Percentiles rank a stretch among this genome's conserved stretches.
Evolutionary conservation across 169 alveolate genomes (phyloP).

Genomic region (Plasmodium inui): DNA sequence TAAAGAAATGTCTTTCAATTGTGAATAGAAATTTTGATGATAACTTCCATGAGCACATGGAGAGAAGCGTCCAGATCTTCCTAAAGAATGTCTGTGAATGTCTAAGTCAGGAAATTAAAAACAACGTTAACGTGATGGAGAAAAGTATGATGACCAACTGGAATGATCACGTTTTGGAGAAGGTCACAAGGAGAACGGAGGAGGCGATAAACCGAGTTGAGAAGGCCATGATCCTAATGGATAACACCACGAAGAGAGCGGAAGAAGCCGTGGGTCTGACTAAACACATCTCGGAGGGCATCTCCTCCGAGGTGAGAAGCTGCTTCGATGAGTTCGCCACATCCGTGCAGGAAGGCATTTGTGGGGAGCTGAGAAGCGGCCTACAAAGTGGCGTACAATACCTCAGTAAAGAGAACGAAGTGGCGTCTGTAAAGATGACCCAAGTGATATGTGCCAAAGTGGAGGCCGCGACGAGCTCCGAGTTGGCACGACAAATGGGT

Average conservation of each 20-base stretch:
- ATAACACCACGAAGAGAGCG: not conserved
- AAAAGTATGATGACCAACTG: not conserved
- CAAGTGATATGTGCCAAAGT: not conserved
- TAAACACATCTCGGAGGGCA: not conserved
- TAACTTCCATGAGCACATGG: constrained; percentile 30
- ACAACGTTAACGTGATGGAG: not conserved
- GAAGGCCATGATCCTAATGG: not conserved
- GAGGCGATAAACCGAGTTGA: not conserved
- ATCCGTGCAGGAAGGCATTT: not conserved
- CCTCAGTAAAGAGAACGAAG: not conserved
- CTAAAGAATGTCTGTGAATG: not conserved
- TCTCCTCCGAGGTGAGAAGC: not conserved
- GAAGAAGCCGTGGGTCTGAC: not conserved
- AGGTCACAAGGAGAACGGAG: not conserved
- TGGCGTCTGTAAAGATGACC: not conserved
- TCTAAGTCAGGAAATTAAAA: not conserved
- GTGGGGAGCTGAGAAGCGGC: not conserved
- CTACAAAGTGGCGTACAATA: not conserved
- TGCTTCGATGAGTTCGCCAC: not conserved
- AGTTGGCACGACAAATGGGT: not conserved
- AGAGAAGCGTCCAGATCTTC: not conserved
- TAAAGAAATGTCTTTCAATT: constrained; percentile 25
- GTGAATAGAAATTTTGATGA: constrained; percentile 52
- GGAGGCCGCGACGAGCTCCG: not conserved
- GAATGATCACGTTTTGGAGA: not conserved